phyloP scores from a whole-genome alignment of 495 filamentous ascomycete species.

The Hyaloscypha hepaticicola region DNA sequence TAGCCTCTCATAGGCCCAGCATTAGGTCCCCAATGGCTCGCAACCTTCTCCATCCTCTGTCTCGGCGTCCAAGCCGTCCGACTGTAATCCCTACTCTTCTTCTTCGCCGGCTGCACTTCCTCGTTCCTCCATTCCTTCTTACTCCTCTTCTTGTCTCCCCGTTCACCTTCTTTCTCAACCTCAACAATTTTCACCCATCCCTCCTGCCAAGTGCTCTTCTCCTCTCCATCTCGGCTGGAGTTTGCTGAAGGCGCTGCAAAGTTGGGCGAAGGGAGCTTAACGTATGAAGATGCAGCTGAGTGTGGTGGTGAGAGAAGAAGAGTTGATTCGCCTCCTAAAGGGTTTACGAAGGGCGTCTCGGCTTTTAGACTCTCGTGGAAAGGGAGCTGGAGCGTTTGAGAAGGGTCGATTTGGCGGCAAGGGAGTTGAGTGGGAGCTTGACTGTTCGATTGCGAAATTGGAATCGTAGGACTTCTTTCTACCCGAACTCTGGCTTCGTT shows the following conservation, averaged over 20 bases:
- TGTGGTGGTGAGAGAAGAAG: not conserved
- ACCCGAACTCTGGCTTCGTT: not conserved
- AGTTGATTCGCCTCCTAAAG: not conserved
- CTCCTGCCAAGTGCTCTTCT: not conserved
- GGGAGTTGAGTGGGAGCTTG: not conserved
- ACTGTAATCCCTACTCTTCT: not conserved
- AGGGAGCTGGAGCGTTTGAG: not conserved
- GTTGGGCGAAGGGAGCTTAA: not conserved
- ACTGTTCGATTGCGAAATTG: not conserved
- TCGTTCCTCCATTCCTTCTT: not conserved
- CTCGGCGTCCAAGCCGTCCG: not conserved
- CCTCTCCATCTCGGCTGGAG: not conserved
- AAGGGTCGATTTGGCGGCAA: not conserved
- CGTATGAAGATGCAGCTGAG: not conserved
- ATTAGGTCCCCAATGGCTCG: not conserved
- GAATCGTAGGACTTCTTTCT: not conserved
- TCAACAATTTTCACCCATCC: not conserved
- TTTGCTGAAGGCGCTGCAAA: not conserved
- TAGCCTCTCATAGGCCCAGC: not conserved
- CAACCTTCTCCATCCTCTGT: not conserved
- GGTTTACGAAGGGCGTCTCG: not conserved
- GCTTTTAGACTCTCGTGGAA: not conserved
- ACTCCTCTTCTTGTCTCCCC: not conserved
- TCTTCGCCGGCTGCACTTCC: not conserved
- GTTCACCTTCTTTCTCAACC: not conserved